Evolutionary conservation across 352 stramenopile species (phyloP).

Genomic region (Globisporangium cylindrosporum): DNA sequence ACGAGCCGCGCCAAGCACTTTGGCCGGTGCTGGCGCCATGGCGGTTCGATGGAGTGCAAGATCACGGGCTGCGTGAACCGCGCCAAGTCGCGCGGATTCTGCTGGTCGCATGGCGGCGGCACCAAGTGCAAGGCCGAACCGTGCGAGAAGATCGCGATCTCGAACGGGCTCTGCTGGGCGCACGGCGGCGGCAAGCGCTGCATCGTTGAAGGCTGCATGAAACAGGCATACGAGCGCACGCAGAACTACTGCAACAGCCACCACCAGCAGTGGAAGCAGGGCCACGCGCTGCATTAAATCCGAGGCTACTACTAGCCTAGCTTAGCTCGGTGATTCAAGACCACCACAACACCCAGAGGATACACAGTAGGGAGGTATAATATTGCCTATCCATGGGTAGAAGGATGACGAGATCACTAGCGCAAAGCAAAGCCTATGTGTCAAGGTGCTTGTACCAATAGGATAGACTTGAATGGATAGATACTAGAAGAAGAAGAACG

Average conservation of each 20-base stretch:
- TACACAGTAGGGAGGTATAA: neutral
- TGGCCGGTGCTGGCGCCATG: slow-evolving; percentile 73
- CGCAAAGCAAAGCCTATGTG: neutral
- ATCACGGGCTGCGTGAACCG: slow-evolving; percentile 67
- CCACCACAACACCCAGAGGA: neutral
- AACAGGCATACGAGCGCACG: slow-evolving; percentile 77
- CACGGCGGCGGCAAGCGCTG: slow-evolving; percentile 77
- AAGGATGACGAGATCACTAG: neutral
- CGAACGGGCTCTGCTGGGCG: slow-evolving; percentile 72
- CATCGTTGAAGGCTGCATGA: slow-evolving; percentile 62
- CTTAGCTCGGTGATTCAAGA: neutral
- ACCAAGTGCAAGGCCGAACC: slow-evolving; percentile 69
- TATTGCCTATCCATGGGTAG: neutral
- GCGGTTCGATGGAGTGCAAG: slow-evolving; percentile 78
- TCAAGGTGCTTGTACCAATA: neutral
- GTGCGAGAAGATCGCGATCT: slow-evolving; percentile 81
- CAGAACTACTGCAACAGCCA: slow-evolving; percentile 76
- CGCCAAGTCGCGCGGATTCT: slow-evolving; percentile 84
- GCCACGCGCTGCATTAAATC: neutral
- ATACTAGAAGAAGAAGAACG: neutral
- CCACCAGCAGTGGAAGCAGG: slow-evolving; percentile 34
- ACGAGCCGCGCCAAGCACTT: slow-evolving; percentile 72
- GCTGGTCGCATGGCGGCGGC: slow-evolving; percentile 83
- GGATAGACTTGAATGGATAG: slow-evolving; percentile 2
- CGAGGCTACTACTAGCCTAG: neutral